These are phyloP conservation scores for Ligustrum vulgare DNA, from an alignment of 257 asterid genomes.

Conservation along the genomic window DNA sequence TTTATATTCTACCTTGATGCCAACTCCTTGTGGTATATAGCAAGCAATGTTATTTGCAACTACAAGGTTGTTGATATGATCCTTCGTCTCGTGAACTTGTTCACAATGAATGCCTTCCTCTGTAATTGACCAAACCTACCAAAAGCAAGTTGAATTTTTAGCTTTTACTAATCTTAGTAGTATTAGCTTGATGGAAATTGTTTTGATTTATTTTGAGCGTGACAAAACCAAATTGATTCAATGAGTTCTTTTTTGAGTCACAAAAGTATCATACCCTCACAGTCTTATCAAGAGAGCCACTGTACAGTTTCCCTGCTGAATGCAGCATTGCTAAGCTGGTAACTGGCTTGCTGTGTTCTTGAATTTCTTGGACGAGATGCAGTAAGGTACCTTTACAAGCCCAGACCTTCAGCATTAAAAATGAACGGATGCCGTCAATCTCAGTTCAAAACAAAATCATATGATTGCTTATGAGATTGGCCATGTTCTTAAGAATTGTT, in stretches of 20 bases:
- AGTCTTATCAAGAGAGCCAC: conserved; percentile 85
- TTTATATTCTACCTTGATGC: conserved; percentile 55
- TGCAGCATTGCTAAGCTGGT: conserved; percentile 60
- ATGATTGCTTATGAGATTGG: neutral
- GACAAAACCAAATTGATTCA: neutral
- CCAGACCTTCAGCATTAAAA: conserved; percentile 58
- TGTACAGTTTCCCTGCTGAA: conserved; percentile 60
- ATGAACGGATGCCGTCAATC: conserved; percentile 9
- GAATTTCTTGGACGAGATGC: conserved; percentile 56
- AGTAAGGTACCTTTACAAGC: conserved; percentile 36
- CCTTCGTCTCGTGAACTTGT: conserved; percentile 80
- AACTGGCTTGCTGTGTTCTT: conserved; percentile 72
- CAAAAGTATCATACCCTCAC: conserved; percentile 50
- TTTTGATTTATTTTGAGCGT: neutral
- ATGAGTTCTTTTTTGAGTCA: neutral
- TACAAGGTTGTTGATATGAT: conserved; percentile 56
- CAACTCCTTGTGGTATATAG: conserved; percentile 82
- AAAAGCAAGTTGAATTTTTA: conserved; percentile 5
- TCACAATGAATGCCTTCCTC: conserved; percentile 60
- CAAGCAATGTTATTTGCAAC: conserved; percentile 65
- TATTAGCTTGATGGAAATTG: neutral
- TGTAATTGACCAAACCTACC: conserved; percentile 62
- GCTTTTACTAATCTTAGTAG: neutral
- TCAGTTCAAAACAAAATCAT: neutral
- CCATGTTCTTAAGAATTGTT: neutral